Evolutionary conservation across 2,329 filamentous ascomycete species (phyloP), one percentile per base, ranked within the genome.

Genomic region (Arthroderma sp.): DNA sequence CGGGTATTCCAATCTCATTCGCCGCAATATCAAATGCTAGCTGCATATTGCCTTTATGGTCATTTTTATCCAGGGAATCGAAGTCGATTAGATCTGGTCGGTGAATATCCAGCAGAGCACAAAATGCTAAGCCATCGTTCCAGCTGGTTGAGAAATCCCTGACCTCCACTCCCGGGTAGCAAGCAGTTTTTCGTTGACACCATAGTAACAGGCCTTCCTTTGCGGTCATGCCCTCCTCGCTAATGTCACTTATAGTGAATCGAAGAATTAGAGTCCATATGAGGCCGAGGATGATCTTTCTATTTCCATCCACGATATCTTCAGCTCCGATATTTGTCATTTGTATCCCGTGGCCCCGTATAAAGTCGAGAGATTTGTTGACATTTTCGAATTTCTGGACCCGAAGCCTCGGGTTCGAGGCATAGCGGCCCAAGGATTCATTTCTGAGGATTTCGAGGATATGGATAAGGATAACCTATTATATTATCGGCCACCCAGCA

Each of bases 211-310:
- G 69, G 50, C 91, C 91, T 62, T 96, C 91, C 65, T 96, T 95
- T 47, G 91, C 91, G 43, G 89, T 95, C 78, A 96, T 82, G 52
- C 91, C 91, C 72, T 95, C 91, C 64, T 89, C 83, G 62, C 93
- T 96, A 70, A 98, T 98, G 65, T 98, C 91, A 63, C 83, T 95
- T 62, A 98, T 98, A 54, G 91, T 98, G 64, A 98, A 98, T 42
- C 91, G 78, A 53, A 95, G 72, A 81, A 98, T 98, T 50, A 98
- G 73, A 4, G 88, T 98, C 91, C 91, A 98, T 65, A 98, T 95
- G 55, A 98, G 72, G 29, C 91, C 91, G 29, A 98, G 73, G 48
- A 96, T 94, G 59, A 98, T 95, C 73, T 96, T 98, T 55, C 84
- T 78, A 64, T 96, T 98, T 32, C 91, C 91, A 63, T 98, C 89